These are phyloP conservation scores for Phytopythium sindhum DNA, from an alignment of 352 stramenopile species.

Conservation along the genomic window DNA sequence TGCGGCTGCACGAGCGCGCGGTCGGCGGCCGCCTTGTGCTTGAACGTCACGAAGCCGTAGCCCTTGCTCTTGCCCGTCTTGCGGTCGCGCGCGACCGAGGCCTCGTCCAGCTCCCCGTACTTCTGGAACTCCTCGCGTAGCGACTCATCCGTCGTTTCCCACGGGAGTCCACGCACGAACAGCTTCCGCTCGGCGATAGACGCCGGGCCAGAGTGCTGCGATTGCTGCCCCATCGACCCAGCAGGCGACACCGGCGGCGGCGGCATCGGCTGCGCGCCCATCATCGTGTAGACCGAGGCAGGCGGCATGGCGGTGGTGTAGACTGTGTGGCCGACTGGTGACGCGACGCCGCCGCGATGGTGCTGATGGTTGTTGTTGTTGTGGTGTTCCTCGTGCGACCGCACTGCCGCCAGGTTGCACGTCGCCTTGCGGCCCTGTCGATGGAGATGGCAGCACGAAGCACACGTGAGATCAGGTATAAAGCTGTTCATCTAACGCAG, in stretches of 20 bases:
- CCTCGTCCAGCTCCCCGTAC: conserved; percentile 59
- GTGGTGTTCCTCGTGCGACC: conserved; percentile 33
- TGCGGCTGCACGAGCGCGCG: conserved; percentile 52
- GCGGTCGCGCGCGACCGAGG: conserved; percentile 42
- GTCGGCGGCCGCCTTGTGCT: conserved; percentile 36
- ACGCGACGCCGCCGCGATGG: not conserved
- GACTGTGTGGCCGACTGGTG: conserved; percentile 28
- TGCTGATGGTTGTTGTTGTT: conserved; percentile 20
- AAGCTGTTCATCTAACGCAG: not conserved
- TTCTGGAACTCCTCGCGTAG: conserved; percentile 56
- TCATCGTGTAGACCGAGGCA: conserved; percentile 15
- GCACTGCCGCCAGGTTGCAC: conserved; percentile 54
- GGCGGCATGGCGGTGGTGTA: conserved; percentile 22
- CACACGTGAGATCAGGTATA: not conserved
- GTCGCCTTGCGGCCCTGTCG: conserved; percentile 34
- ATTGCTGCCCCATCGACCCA: conserved; percentile 1
- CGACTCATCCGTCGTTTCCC: conserved; percentile 49
- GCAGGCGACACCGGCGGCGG: conserved; percentile 7
- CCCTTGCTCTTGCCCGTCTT: conserved; percentile 61
- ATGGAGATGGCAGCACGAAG: not conserved
- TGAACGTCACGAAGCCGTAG: conserved; percentile 69
- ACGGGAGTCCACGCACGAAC: conserved; percentile 55
- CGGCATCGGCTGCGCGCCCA: conserved; percentile 15
- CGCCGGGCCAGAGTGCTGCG: conserved; percentile 6
- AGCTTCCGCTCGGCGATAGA: conserved; percentile 47